Base-by-base conservation (phyloP, 495 filamentous ascomycete genomes). In the Aspergillus bertholletiae region DNA sequence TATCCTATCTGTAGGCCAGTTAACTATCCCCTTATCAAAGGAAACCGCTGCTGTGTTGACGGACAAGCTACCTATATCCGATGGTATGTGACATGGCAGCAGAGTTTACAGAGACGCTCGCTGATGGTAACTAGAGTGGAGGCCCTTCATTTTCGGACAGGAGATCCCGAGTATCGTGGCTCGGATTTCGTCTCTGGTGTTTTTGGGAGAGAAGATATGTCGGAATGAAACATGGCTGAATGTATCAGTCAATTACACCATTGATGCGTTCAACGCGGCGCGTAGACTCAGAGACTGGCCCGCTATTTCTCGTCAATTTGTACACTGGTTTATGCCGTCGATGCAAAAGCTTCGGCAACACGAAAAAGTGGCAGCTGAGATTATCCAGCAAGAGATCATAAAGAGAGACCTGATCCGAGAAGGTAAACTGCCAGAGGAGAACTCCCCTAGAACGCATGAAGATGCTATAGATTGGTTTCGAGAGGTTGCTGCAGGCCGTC, bases 171-270 rank as follows among this genome's bases (percentile, higher is more conserved):
- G 68, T 22, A 75, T 84, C 12, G 76, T 88, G 1, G 81, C 81
- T 34, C 76, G 74, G 6, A 51, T 84, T 20, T 84, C 84, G 0
- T 79, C 81, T n/a, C 66, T 82, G 13, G 66, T 81, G 7, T 87
- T 87, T 48, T 68, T 86, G 46, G 85, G 84, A 20, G 58, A 71
- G 5, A 71, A 76, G 11, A 56, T 83, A 39, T 80, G 78, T 56
- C 76, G 79, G 2, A 66, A 81, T 23, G 66, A 77, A 46, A 76
- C 82, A 13, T 88, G 86, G 73, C 63, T 85, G 18, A 61, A 79
- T 21, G 70, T 78, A 5, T 78, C 82, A 1, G 78, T 84, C 57
- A 77, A 75, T 30, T 87, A 81, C 62, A 82, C 84, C 5, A 55
- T 82, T 20, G 72, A 83, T 43, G 53, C 79, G 4, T 79, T 82